phyloP scores from a whole-genome alignment of 31 red algal species.

The Bonnemaisonia californica region DNA sequence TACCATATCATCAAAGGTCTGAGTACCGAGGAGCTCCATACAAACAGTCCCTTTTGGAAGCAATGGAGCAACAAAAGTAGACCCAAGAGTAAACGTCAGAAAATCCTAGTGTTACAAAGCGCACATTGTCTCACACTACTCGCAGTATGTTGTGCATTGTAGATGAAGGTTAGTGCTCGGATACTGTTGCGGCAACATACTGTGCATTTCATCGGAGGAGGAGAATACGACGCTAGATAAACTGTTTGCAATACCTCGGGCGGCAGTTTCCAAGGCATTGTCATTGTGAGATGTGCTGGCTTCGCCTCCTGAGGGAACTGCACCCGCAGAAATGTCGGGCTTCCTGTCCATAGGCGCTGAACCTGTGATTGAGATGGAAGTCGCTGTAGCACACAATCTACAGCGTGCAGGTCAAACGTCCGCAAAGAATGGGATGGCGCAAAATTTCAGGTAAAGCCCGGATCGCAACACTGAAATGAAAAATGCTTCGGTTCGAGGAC shows the following conservation, averaged over 20 bases:
- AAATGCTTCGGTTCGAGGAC: too few species aligned
- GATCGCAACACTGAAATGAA: too few species aligned
- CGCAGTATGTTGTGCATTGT: neutral
- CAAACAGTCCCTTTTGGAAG: neutral
- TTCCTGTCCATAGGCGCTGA: neutral
- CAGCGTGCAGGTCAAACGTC: too few species aligned
- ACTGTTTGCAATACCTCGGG: conserved; percentile 10
- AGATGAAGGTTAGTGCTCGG: neutral
- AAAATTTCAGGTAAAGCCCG: too few species aligned
- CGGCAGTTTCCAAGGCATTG: neutral
- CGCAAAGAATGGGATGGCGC: too few species aligned
- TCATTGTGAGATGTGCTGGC: neutral
- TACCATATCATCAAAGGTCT: neutral
- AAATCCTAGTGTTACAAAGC: neutral
- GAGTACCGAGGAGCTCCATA: neutral
- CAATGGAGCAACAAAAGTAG: neutral
- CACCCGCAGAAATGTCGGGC: neutral
- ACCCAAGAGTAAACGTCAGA: neutral
- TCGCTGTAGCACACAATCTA: too few species aligned
- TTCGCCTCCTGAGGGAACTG: neutral
- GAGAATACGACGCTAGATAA: neutral
- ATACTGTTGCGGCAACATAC: conserved; percentile 7
- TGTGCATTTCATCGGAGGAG: conserved; percentile 11
- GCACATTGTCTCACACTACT: neutral
- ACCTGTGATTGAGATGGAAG: too few species aligned